Conservation (phyloP, 306 rosid genomes). For the Fragaria ananassa region DNA sequence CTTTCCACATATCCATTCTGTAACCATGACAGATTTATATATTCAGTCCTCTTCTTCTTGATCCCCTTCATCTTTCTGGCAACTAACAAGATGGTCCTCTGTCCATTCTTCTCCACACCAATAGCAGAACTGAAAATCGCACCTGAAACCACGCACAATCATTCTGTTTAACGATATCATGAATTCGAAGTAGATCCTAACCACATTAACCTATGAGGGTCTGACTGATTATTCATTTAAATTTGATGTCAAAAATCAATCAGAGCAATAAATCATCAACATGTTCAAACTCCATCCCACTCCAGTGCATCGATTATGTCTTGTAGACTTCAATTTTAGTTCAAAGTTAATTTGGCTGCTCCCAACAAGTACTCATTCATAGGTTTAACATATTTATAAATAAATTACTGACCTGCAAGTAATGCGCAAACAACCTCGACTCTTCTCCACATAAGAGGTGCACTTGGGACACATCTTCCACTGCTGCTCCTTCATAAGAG, state of each 20-base stretch:
- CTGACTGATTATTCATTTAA: not conserved
- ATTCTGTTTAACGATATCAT: not conserved
- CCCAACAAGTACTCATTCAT: not conserved
- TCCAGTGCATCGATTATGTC: too few species aligned
- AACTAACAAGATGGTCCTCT: not conserved
- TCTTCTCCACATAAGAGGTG: constrained; percentile 41
- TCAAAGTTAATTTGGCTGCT: not conserved
- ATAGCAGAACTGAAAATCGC: not conserved
- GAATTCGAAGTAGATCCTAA: not conserved
- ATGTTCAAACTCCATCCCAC: too few species aligned
- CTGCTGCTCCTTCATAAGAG: constrained; percentile 32
- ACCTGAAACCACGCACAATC: not conserved
- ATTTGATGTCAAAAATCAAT: not conserved
- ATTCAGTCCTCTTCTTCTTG: not conserved
- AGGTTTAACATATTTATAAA: too few species aligned
- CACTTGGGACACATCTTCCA: constrained; percentile 59
- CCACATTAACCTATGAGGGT: not conserved
- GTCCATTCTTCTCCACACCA: not conserved
- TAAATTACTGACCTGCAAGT: constrained; percentile 30
- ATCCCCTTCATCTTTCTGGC: not conserved
- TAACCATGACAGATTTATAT: not conserved
- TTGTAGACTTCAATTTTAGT: not conserved
- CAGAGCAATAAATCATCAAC: too few species aligned
- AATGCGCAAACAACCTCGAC: constrained; percentile 45
- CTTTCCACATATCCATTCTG: too few species aligned